phyloP scores from a whole-genome alignment of 441 rosid genomes.

The Viola pubescens region DNA sequence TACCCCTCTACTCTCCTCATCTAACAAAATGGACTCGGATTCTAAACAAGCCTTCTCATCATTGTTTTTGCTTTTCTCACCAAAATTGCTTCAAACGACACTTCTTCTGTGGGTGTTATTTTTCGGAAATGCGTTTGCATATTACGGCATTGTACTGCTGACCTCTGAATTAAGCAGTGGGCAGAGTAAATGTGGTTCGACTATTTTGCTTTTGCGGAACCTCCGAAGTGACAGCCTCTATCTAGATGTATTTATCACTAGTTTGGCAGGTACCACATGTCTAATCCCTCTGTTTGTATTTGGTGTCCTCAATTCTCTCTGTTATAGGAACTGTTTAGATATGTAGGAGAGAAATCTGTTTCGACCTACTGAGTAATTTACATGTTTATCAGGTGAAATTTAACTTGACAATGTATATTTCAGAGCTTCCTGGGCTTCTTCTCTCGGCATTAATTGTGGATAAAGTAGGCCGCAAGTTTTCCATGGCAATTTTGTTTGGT shows the following conservation, averaged over 20 bases:
- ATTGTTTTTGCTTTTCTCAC: constrained; percentile 39
- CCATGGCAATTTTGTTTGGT: constrained; percentile 38
- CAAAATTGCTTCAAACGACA: constrained; percentile 36
- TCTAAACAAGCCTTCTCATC: constrained; percentile 27
- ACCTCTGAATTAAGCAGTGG: constrained; percentile 40
- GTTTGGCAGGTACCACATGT: constrained; percentile 39
- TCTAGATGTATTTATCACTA: constrained; percentile 37
- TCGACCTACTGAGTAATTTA: no score
- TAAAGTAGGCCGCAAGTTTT: constrained; percentile 45
- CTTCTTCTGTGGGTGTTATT: constrained; percentile 39
- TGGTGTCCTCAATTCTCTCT: no score
- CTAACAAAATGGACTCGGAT: constrained; percentile 1
- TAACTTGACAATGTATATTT: constrained; percentile 1
- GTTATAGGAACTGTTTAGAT: no score
- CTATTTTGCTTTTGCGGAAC: constrained; percentile 3
- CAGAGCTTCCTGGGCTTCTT: constrained; percentile 53
- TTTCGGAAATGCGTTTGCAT: constrained; percentile 43
- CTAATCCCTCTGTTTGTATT: neutral
- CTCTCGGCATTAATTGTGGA: constrained; percentile 42
- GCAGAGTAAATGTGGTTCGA: constrained; percentile 23
- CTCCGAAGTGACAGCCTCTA: constrained; percentile 26
- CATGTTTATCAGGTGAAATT: no score
- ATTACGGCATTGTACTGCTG: constrained; percentile 48
- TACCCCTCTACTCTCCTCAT: constrained; percentile 24
- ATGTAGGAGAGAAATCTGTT: no score